Percentiles rank a stretch among this genome's conserved stretches.
Evolutionary conservation across 805 yeast species (phyloP).

Genomic region (Yueomyces sp.): DNA sequence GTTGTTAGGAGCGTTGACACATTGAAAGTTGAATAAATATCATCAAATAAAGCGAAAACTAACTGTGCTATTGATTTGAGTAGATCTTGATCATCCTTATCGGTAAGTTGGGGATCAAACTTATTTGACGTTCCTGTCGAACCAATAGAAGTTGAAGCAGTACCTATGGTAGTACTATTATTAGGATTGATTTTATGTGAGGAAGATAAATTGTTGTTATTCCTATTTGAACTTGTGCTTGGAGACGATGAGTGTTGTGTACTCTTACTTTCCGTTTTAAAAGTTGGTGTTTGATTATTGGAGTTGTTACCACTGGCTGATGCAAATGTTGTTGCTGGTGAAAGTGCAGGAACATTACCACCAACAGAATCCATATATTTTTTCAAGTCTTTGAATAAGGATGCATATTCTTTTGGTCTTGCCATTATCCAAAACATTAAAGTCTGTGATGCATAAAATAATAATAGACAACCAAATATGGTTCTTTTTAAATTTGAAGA

Average conservation of each 20-base stretch:
- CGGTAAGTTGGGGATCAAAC: neutral
- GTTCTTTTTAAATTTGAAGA: conserved; percentile 28
- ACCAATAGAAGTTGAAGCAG: neutral
- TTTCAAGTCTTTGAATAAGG: conserved; percentile 5
- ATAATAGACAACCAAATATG: conserved; percentile 32
- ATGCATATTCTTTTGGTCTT: conserved; percentile 33
- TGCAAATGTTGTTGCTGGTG: conserved; percentile 9
- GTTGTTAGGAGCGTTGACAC: conserved; percentile 10
- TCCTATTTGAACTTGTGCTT: neutral
- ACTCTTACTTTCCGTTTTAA: neutral
- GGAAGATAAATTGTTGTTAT: neutral
- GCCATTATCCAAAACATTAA: conserved; percentile 37
- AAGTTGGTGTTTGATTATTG: neutral
- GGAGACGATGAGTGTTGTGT: neutral
- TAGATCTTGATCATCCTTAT: conserved; percentile 1
- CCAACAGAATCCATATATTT: conserved; percentile 8
- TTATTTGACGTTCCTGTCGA: neutral
- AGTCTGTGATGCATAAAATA: conserved; percentile 34
- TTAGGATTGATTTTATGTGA: neutral
- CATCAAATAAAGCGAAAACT: conserved; percentile 11
- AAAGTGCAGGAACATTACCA: conserved; percentile 14
- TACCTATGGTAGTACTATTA: neutral
- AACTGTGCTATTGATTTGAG: conserved; percentile 7
- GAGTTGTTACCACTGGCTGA: neutral
- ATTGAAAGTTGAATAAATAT: conserved; percentile 14